Evolutionary conservation across 768 basidiomycete species (phyloP), one percentile per base, ranked within the genome.

Genomic region (Tulasnella sp.): DNA sequence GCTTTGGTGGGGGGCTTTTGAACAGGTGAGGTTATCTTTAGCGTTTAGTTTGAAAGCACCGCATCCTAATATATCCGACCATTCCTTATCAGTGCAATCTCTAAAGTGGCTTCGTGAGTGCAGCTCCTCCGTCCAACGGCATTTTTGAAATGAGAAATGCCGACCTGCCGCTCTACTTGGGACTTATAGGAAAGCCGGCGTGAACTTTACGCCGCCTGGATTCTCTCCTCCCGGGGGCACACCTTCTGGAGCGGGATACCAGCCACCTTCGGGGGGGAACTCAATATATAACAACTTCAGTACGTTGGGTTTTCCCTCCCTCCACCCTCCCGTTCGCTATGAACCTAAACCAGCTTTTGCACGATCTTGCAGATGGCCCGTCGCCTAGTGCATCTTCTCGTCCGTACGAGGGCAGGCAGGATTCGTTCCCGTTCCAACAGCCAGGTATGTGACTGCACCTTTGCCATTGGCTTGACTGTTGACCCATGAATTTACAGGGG

Each of bases 371-470:
- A 76, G 51, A 39, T 39, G 67, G 51, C n/a, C 67, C 75, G 13
- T 57, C 51, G 4, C 37, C 75, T n/a, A 76, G 69, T 61, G 9
- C 55, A 32, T 13, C 42, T 40, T 10, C 20, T 11, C 61, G 61
- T 32, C 61, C 61, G 1, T 29, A 67, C 13, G 61, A 37, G 40
- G 70, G n/a, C 70, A 42, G 39, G 35, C 61, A 48, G 61, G 5
- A 26, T 15, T 37, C 67, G 29, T 77, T 77, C 77, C 42, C 42
- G 46, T 70, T 20, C 42, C 70, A 70, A 46, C 69, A 15, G 32
- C 77, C 75, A 46, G 57, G 77, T 77, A 72, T 72, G 77, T 61
- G 3, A 13, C 35, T 39, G 10, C 40, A 7, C 35, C 35, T 44
- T 26, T 16, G n/a, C 5, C n/a, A 13, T 40, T 29, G 5, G 7